These are phyloP conservation scores for Penicillium lividum DNA, from an alignment of 495 filamentous ascomycete genomes.

Conservation along the genomic window DNA sequence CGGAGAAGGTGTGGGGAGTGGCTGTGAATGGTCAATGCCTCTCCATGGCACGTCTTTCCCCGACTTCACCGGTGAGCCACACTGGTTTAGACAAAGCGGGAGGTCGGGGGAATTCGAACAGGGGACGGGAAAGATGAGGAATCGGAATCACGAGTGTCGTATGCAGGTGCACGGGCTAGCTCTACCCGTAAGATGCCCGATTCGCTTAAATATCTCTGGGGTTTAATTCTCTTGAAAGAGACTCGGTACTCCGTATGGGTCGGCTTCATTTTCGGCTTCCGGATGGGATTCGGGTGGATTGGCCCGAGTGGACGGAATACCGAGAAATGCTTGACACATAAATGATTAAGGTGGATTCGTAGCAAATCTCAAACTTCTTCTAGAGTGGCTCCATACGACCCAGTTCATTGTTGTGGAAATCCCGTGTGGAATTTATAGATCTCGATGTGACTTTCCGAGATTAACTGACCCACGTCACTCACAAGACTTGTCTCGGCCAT, in stretches of 20 bases:
- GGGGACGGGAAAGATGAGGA: slow-evolving; percentile 4
- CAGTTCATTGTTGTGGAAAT: background rate
- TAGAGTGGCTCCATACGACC: background rate
- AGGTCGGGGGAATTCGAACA: slow-evolving; percentile 12
- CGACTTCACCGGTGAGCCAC: slow-evolving; percentile 36
- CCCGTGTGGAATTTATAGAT: background rate
- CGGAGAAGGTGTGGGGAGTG: slow-evolving; percentile 23
- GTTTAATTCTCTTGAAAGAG: too few relatives aligned
- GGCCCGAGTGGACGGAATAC: slow-evolving; percentile 10
- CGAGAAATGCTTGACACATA: background rate
- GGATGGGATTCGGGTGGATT: background rate
- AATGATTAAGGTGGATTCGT: slow-evolving; percentile 3
- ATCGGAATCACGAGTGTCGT: slow-evolving; percentile 9
- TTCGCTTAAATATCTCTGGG: background rate
- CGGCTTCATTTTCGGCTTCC: slow-evolving; percentile 4
- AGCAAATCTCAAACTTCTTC: background rate
- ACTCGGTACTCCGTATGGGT: background rate
- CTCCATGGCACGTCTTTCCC: slow-evolving; percentile 22
- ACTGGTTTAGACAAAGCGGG: slow-evolving; percentile 21
- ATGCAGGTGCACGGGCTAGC: slow-evolving; percentile 6
- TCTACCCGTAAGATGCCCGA: background rate
- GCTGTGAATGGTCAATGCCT: slow-evolving; percentile 20
- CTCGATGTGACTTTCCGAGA: too few relatives aligned
- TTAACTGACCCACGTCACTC: background rate
- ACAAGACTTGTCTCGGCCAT: background rate